phyloP scores from a whole-genome alignment of 257 asterid genomes.

The Mentha longifolia region DNA sequence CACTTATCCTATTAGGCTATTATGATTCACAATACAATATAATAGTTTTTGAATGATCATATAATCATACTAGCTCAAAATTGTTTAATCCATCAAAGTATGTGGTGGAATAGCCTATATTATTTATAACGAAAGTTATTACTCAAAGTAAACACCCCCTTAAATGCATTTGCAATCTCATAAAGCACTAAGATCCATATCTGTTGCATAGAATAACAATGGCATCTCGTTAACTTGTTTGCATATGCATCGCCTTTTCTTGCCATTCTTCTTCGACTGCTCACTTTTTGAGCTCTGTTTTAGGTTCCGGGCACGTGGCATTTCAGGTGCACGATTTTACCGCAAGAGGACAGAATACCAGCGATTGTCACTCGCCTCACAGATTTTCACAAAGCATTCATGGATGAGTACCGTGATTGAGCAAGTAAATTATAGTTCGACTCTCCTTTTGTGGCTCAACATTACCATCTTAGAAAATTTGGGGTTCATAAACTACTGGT shows the following conservation, averaged over 20 bases:
- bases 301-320: slow-evolving; percentile 96
- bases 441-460: too few relatives aligned
- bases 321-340: slow-evolving; percentile 89
- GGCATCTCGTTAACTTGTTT: too few relatives aligned
- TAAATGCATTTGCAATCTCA: too few relatives aligned
- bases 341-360: slow-evolving; percentile 88
- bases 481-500: too few relatives aligned
- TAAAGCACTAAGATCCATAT: too few relatives aligned
- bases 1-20: neutral
- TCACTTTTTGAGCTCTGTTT: neutral
- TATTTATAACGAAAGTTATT: too few relatives aligned
- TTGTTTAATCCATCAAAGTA: too few relatives aligned
- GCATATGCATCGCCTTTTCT: neutral
- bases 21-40: neutral
- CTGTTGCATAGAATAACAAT: too few relatives aligned
- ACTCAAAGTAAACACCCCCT: too few relatives aligned
- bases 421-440: neutral
- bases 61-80: too few relatives aligned
- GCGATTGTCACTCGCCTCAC: slow-evolving; percentile 76
- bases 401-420: slow-evolving; percentile 73
- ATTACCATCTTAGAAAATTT: too few relatives aligned
- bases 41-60: neutral
- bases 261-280: neutral
- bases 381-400: slow-evolving; percentile 71
- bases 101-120: too few relatives aligned